Percentiles rank a stretch among this genome's conserved stretches.
Conservation (phyloP, 345 rosid species). For the Isatis tinctoria region DNA sequence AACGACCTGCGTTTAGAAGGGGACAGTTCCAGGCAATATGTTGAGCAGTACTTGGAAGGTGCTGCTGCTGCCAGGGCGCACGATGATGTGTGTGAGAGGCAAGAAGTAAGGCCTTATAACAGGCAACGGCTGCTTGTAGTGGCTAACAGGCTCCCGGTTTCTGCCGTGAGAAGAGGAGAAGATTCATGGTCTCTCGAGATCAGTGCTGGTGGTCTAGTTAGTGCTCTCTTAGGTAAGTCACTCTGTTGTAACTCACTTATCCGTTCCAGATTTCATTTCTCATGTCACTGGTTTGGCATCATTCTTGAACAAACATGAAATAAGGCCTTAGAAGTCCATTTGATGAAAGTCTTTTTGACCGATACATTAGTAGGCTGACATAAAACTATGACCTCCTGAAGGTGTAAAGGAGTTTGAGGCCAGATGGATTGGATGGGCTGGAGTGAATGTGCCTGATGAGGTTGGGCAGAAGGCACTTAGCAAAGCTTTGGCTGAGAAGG, state of each 20-base stretch:
- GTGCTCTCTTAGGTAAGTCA: slow-evolving; percentile 81
- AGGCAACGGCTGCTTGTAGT: slow-evolving; percentile 91
- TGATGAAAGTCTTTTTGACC: not conserved
- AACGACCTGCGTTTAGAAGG: slow-evolving; percentile 48
- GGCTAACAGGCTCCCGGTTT: slow-evolving; percentile 96
- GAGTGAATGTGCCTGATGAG: slow-evolving; percentile 97
- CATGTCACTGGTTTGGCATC: not conserved
- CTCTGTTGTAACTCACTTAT: not conserved
- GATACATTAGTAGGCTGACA: slow-evolving; percentile 1
- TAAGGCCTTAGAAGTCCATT: not conserved
- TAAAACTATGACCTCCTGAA: slow-evolving; percentile 33
- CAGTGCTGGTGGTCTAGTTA: slow-evolving; percentile 97
- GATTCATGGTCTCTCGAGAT: slow-evolving; percentile 94
- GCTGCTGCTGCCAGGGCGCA: slow-evolving; percentile 49
- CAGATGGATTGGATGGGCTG: slow-evolving; percentile 99
- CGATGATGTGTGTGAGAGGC: slow-evolving; percentile 52
- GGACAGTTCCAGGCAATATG: slow-evolving; percentile 46
- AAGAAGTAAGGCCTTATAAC: slow-evolving; percentile 55
- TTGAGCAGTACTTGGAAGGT: slow-evolving; percentile 64
- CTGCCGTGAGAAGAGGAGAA: slow-evolving; percentile 94
- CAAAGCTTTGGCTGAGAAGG: slow-evolving; percentile 96
- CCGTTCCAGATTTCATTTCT: not conserved
- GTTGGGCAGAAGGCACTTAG: slow-evolving; percentile 91
- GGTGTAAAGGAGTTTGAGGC: slow-evolving; percentile 99
- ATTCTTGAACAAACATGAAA: not conserved